Base-by-base conservation (phyloP, 441 rosid species). In the Arabidopsis hybrid region DNA sequence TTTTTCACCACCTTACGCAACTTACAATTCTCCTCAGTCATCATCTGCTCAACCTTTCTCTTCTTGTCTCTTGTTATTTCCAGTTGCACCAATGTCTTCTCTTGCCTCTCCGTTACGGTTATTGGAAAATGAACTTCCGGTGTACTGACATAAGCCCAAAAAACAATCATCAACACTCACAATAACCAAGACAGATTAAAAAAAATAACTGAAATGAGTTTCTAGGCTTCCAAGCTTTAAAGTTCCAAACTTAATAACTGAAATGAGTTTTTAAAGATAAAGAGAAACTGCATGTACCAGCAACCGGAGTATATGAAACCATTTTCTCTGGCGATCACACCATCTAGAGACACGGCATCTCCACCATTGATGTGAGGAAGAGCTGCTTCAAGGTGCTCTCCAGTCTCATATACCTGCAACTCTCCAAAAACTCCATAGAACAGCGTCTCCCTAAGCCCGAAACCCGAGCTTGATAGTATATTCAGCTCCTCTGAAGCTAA, bases 381-480 rank as follows among this genome's bases (percentile, higher is more conserved):
- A 50, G 91, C 92, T 34, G 50, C 71, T 50, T 61, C 63, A 80
- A 87, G 81, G 6, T 85, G 70, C 29, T 79, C 50, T 52, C 85
- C 78, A 5, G 89, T 89, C 34, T 72, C 81, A 13, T 89, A 89
- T 2, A 91, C 91, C 67, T 91, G 92, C 14, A 91, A 77, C 72
- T 82, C 40, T 10, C 85, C 79, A 12, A 89, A 85, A 10, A 89
- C 79, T 10, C 78, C 59, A 53, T 85, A 86, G 45, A 87, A 79
- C 13, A 91, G 65, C 1, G 93, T 89, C 72, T 89, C 91, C 38
- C 93, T 83, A 34, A 91, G 87, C 58, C 93, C 86, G 52, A 71
- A 17, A 49, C 89, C 88, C 2, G 75, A 40, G 0, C n/a, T 7
- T 16, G 89, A 82, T 60, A 58, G 76, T 11, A 76, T 71, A 9